Evolutionary conservation across 2,329 filamentous ascomycete species (phyloP).

Genomic region (Pseudogymnoascus sp.): DNA sequence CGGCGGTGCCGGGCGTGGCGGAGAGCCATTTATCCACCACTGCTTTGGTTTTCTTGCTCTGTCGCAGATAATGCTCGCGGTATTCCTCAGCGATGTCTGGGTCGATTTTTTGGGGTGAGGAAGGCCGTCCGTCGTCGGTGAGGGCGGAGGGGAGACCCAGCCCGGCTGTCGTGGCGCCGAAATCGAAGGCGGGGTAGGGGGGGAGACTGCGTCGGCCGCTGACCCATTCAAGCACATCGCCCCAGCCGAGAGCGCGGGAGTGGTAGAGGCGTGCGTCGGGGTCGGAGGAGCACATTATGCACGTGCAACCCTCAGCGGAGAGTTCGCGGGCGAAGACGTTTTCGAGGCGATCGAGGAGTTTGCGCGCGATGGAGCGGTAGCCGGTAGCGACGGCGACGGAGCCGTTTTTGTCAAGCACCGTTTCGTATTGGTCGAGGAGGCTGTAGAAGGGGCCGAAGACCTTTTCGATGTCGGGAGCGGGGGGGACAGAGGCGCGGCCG

Average conservation of each 20-base stretch:
- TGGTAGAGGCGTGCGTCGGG: conserved; percentile 36
- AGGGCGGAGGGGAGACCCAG: conserved; percentile 44
- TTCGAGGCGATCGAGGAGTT: conserved; percentile 81
- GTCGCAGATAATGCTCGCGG: conserved; percentile 81
- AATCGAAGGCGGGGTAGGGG: conserved; percentile 78
- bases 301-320: conserved; percentile 74
- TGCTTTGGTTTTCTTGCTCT: conserved; percentile 86
- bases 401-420: conserved; percentile 72
- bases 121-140: conserved; percentile 47
- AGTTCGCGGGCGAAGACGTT: conserved; percentile 92
- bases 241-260: conserved; percentile 72
- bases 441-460: conserved; percentile 78
- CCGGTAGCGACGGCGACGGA: conserved; percentile 92
- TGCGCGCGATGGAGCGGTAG: conserved; percentile 85
- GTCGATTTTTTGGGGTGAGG: conserved; percentile 66
- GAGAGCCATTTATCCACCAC: conserved; percentile 86
- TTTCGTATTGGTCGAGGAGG: conserved; percentile 76
- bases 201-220: conserved; percentile 82
- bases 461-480: conserved; percentile 51
- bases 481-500: conserved; percentile 24
- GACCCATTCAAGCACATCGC: conserved; percentile 87
- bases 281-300: conserved; percentile 67
- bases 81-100: conserved; percentile 93
- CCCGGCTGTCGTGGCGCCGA: conserved; percentile 48
- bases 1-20: conserved; percentile 60